phyloP scores from a whole-genome alignment of 768 basidiomycete genomes.

The Mycena leptocephala region DNA sequence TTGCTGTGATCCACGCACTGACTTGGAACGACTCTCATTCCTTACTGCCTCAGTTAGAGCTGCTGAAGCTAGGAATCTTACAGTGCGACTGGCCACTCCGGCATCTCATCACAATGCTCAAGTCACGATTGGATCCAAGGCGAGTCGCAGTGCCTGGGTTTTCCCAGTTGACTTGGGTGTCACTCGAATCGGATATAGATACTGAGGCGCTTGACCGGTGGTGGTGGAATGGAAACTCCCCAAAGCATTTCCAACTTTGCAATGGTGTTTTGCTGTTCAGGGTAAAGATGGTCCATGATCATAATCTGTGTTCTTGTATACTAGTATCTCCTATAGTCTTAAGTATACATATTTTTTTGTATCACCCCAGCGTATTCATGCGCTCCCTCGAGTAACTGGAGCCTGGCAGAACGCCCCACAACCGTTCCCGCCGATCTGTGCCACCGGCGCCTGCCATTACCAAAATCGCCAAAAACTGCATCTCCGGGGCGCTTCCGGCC shows the following conservation, averaged over 20 bases:
- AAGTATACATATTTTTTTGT: background rate
- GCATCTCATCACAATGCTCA: background rate
- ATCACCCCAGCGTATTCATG: constrained; percentile 7
- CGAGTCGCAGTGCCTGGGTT: background rate
- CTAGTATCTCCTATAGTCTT: too few species aligned
- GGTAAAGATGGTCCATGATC: too few species aligned
- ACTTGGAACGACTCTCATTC: background rate
- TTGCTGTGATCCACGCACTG: background rate
- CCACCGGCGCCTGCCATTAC: constrained; percentile 34
- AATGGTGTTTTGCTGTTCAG: too few species aligned
- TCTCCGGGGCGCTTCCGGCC: constrained; percentile 22
- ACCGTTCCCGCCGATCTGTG: constrained; percentile 30
- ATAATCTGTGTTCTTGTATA: too few species aligned
- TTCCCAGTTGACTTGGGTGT: too few species aligned
- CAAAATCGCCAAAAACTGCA: constrained; percentile 33
- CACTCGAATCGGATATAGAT: too few species aligned
- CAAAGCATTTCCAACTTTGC: background rate
- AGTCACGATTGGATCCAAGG: background rate
- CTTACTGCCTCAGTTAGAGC: background rate
- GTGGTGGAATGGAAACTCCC: background rate
- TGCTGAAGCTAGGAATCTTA: background rate
- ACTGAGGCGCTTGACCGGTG: background rate
- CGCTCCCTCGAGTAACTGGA: constrained; percentile 23
- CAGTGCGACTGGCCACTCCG: background rate
- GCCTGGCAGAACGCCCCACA: constrained; percentile 22